These are phyloP conservation scores for Aureobasidium sp. DNA, from an alignment of 2,329 filamentous ascomycete genomes.

Conservation along the genomic window DNA sequence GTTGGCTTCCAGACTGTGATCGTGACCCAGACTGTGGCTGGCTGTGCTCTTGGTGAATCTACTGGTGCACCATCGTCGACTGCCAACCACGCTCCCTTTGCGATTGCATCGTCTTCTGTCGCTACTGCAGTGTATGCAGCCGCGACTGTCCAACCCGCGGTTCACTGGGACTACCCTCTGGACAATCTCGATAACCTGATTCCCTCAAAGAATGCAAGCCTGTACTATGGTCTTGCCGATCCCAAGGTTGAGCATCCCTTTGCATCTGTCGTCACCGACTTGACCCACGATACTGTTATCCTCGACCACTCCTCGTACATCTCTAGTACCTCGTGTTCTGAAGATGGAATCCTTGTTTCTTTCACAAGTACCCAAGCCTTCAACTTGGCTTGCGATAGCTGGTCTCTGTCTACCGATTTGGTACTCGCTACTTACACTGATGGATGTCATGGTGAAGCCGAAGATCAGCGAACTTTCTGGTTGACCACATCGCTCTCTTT, in stretches of 20 bases:
- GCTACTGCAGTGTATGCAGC: not conserved
- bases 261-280: not conserved
- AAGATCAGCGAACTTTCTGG: constrained; percentile 17
- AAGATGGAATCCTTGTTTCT: constrained; percentile 6
- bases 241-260: constrained; percentile 6
- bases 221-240: constrained; percentile 11
- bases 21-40: constrained; percentile 7
- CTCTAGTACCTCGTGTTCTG: not conserved
- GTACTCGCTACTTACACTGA: constrained; percentile 11
- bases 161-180: constrained; percentile 12
- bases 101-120: not conserved
- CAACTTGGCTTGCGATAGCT: not conserved
- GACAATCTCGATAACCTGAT: constrained; percentile 6
- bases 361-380: constrained; percentile 10
- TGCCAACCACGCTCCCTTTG: not conserved
- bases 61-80: not conserved
- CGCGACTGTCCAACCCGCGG: constrained; percentile 6
- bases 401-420: constrained; percentile 4
- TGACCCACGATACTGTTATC: constrained; percentile 9
- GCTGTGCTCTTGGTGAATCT: not conserved
- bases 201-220: not conserved
- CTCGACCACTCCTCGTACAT: constrained; percentile 8
- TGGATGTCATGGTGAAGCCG: constrained; percentile 10
- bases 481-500: not conserved
- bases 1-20: constrained; percentile 1